A percentile compares a stretch with the other conserved stretches of the same genome.
Evolutionary conservation across 1,284 basidiomycete species (phyloP).

Genomic region (Melampsora larici-populina): DNA sequence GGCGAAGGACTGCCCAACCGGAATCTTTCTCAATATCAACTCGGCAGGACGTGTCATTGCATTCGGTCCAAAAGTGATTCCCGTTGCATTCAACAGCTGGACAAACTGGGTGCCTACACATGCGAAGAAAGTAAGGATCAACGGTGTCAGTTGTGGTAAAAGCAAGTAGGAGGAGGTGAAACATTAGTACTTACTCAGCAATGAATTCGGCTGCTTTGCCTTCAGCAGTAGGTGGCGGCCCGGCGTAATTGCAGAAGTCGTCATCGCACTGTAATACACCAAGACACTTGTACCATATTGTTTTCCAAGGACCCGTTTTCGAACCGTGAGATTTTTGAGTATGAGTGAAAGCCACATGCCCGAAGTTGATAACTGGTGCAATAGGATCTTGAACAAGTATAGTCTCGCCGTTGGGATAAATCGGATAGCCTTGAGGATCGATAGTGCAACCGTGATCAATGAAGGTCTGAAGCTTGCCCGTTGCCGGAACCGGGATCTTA

Average conservation of each 20-base stretch:
- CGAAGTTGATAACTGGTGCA: not conserved
- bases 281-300: not conserved
- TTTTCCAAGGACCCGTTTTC: not conserved
- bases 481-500: no score
- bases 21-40: not conserved
- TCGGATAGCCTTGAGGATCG: not conserved
- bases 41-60: not conserved
- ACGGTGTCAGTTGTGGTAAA: no score
- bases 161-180: no score
- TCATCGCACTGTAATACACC: not conserved
- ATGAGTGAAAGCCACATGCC: conserved; percentile 4
- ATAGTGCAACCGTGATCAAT: not conserved
- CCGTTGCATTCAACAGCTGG: not conserved
- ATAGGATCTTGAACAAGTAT: not conserved
- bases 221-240: not conserved
- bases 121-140: not conserved
- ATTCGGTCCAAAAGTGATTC: not conserved
- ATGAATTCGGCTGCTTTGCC: no score
- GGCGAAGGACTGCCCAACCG: conserved; percentile 8
- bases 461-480: no score
- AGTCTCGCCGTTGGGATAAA: not conserved
- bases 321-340: not conserved
- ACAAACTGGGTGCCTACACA: not conserved
- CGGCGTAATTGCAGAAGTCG: no score
- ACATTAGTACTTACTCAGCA: not conserved